Evolutionary conservation across 2,329 filamentous ascomycete species (phyloP).

Genomic region (Paracamarosporium sp.): DNA sequence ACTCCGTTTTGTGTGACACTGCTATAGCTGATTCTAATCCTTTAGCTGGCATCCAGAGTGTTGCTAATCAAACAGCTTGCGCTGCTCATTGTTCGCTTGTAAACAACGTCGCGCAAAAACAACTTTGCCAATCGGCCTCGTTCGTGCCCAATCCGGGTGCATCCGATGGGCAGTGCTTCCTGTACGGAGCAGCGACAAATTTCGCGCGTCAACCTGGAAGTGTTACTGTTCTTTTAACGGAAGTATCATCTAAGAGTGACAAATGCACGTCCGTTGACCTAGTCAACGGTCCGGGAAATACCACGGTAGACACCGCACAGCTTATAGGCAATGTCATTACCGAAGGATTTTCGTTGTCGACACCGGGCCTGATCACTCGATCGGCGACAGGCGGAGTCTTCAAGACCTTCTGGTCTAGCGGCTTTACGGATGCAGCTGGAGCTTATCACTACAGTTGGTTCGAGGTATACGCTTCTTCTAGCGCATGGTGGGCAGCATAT

Average conservation of each 20-base stretch:
- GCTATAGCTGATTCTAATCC: slow-evolving; percentile 25
- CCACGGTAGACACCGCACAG: slow-evolving; percentile 25
- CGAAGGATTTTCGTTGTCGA: slow-evolving; percentile 25
- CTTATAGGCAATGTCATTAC: slow-evolving; percentile 30
- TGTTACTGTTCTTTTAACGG: slow-evolving; percentile 27
- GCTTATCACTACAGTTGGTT: slow-evolving; percentile 31
- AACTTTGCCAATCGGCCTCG: slow-evolving; percentile 28
- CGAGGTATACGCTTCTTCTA: slow-evolving; percentile 31
- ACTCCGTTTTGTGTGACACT: slow-evolving; percentile 36
- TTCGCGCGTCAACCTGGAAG: slow-evolving; percentile 24
- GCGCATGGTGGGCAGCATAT: slow-evolving; percentile 34
- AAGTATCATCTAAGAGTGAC: slow-evolving; percentile 26
- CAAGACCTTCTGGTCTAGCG: slow-evolving; percentile 27
- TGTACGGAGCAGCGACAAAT: slow-evolving; percentile 17
- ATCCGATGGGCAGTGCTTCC: slow-evolving; percentile 27
- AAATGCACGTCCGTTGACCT: slow-evolving; percentile 23
- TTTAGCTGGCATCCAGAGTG: slow-evolving; percentile 18
- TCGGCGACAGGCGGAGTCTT: slow-evolving; percentile 28
- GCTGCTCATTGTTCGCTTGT: slow-evolving; percentile 36
- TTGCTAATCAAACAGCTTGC: slow-evolving; percentile 31
- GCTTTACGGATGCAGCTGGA: slow-evolving; percentile 28
- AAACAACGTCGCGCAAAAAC: slow-evolving; percentile 27
- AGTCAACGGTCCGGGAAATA: slow-evolving; percentile 4
- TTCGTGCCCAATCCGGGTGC: slow-evolving; percentile 28
- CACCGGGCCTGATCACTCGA: slow-evolving; percentile 27